Conservation (phyloP, 179 eudicot species). For the Camellia oleifera region DNA sequence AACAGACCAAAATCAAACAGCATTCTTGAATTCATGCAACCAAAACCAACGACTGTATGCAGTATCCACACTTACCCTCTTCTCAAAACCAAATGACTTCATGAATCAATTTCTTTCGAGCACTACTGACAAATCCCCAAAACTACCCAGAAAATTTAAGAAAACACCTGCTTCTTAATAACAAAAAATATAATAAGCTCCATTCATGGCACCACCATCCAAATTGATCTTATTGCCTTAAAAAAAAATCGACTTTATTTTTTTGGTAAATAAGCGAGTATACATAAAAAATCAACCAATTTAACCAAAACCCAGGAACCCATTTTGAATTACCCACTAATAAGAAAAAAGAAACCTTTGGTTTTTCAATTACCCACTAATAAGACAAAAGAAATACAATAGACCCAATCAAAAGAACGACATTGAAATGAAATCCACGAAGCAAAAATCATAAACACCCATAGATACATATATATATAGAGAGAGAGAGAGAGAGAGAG, state of each 20-base stretch:
- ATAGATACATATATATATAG: too few species aligned
- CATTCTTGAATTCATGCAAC: background rate
- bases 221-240: background rate
- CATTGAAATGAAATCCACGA: background rate
- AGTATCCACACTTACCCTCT: too few species aligned
- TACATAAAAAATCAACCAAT: background rate
- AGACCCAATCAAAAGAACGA: background rate
- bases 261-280: too few species aligned
- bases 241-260: background rate
- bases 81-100: background rate
- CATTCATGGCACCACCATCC: background rate
- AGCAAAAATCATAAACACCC: conserved; percentile 7
- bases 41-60: background rate
- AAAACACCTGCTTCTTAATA: background rate
- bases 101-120: background rate
- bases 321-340: too few species aligned
- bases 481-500: too few species aligned
- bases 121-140: background rate
- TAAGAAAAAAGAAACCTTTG: too few species aligned
- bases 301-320: background rate
- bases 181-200: background rate
- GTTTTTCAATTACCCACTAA: background rate
- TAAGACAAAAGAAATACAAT: background rate
- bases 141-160: too few species aligned
- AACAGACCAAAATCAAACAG: background rate